phyloP scores from a whole-genome alignment of 805 yeast species.

The Schizosaccharomyces cryophilus region DNA sequence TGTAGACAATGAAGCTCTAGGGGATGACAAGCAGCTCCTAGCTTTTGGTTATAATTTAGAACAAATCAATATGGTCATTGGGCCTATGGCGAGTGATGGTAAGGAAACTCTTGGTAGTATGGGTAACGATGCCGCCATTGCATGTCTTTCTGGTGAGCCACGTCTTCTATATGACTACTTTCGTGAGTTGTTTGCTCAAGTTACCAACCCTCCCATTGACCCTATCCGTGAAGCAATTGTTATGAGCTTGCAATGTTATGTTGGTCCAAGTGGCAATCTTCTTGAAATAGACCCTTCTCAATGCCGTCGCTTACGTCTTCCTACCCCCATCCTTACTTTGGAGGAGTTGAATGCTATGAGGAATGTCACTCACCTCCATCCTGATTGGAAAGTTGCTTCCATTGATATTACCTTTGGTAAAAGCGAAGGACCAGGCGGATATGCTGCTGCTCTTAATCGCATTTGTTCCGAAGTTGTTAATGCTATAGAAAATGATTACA shows the following conservation, averaged over 20 bases:
- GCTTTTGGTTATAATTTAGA: slow-evolving; percentile 91
- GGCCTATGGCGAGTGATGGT: slow-evolving; percentile 81
- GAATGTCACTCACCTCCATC: slow-evolving; percentile 49
- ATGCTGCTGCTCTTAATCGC: slow-evolving; percentile 59
- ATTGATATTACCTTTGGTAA: slow-evolving; percentile 78
- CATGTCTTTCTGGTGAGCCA: slow-evolving; percentile 85
- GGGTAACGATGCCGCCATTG: slow-evolving; percentile 95
- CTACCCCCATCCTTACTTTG: slow-evolving; percentile 58
- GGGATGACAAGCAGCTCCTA: slow-evolving; percentile 56
- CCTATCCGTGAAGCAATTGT: slow-evolving; percentile 92
- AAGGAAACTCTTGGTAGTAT: slow-evolving; percentile 92
- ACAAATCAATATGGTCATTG: slow-evolving; percentile 58
- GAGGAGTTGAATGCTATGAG: slow-evolving; percentile 52
- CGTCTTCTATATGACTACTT: slow-evolving; percentile 76
- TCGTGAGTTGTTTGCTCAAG: slow-evolving; percentile 91
- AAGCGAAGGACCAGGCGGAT: slow-evolving; percentile 64
- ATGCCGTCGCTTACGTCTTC: slow-evolving; percentile 65
- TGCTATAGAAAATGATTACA: slow-evolving; percentile 53
- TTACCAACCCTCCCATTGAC: slow-evolving; percentile 94
- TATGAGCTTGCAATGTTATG: slow-evolving; percentile 88
- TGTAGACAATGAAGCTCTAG: slow-evolving; percentile 23
- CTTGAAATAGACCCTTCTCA: slow-evolving; percentile 80
- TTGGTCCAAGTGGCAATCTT: slow-evolving; percentile 95
- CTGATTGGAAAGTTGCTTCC: slow-evolving; percentile 59
- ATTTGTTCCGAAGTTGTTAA: slow-evolving; percentile 69